Conservation (phyloP, 345 rosid genomes). For the Capsella bursapastoris region DNA sequence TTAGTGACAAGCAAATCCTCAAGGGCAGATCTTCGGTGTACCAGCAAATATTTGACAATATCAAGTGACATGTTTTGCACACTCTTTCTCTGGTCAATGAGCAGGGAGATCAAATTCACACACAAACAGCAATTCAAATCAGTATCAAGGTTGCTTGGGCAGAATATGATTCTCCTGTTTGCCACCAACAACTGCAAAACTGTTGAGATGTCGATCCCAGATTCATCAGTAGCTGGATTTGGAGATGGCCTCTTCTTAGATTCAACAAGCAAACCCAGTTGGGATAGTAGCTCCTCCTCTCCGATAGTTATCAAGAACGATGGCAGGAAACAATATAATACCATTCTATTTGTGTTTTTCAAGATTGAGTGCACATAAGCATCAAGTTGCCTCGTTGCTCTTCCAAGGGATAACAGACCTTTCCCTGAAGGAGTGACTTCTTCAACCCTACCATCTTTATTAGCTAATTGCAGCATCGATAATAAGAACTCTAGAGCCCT, state of each 20-base stretch:
- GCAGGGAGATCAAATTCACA: conserved; percentile 85
- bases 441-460: conserved; percentile 97
- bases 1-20: conserved; percentile 94
- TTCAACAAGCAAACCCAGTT: conserved; percentile 77
- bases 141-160: conserved; percentile 92
- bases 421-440: conserved; percentile 88
- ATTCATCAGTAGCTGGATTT: conserved; percentile 65
- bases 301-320: conserved; percentile 82
- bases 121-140: conserved; percentile 95
- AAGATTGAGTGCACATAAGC: conserved; percentile 88
- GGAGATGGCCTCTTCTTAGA: conserved; percentile 60
- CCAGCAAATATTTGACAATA: conserved; percentile 78
- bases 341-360: conserved; percentile 89
- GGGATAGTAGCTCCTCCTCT: conserved; percentile 84
- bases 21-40: conserved; percentile 85
- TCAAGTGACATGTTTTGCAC: conserved; percentile 88
- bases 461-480: conserved; percentile 96
- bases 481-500: conserved; percentile 88
- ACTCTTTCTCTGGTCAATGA: conserved; percentile 75
- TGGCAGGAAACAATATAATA: conserved; percentile 91
- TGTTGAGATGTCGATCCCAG: conserved; percentile 74
- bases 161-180: conserved; percentile 85
- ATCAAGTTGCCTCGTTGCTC: conserved; percentile 88
- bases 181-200: conserved; percentile 92
- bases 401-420: conserved; percentile 81